These are phyloP conservation scores for Thraustotheca clavata DNA, from an alignment of 352 stramenopile genomes.

Conservation along the genomic window DNA sequence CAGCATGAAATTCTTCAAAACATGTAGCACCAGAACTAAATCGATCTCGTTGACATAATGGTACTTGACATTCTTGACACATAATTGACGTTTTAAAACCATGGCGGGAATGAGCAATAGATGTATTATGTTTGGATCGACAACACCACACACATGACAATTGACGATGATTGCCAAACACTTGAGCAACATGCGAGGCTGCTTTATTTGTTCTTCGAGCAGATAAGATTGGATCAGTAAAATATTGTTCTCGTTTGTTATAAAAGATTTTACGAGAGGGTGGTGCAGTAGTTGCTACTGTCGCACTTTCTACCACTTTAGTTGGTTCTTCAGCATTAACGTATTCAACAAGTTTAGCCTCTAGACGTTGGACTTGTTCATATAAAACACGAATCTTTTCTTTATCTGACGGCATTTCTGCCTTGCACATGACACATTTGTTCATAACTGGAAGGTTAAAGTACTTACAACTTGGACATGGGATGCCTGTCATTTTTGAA, in stretches of 20 bases:
- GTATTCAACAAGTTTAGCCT: background rate
- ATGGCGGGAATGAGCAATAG: background rate
- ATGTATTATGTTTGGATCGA: background rate
- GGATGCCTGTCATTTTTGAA: background rate
- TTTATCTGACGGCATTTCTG: background rate
- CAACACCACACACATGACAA: conserved; percentile 3
- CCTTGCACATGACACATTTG: background rate
- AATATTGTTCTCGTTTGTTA: conserved; percentile 4
- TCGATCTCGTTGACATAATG: background rate
- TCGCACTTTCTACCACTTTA: background rate
- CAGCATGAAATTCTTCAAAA: background rate
- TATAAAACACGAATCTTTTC: background rate
- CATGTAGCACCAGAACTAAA: background rate
- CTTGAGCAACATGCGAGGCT: background rate
- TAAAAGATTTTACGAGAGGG: background rate
- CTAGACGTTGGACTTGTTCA: background rate
- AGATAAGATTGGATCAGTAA: background rate
- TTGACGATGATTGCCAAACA: background rate
- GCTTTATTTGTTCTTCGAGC: background rate
- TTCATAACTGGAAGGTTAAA: background rate
- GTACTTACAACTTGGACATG: background rate
- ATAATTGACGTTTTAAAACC: background rate
- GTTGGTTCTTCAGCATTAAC: background rate
- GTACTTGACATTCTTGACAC: background rate
- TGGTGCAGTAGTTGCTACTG: background rate